Conservation (phyloP, 805 yeast species). For the Sporopachydermia quercuum region DNA sequence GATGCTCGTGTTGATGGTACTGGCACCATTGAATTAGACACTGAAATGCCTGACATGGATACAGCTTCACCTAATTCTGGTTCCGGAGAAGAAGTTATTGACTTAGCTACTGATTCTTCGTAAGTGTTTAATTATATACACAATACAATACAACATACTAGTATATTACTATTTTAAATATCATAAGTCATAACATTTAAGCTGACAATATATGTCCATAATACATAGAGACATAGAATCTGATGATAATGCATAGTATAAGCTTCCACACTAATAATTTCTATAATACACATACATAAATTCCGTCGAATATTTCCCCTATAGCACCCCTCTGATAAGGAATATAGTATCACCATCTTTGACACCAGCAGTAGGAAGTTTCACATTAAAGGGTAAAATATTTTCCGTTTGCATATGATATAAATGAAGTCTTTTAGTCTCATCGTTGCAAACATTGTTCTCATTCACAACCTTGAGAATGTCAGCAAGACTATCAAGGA, state of each 20-base stretch:
- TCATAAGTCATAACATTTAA: too few species aligned
- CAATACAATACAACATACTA: too few species aligned
- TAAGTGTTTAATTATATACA: too few species aligned
- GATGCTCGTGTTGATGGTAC: neutral
- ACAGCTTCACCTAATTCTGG: neutral
- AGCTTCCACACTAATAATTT: too few species aligned
- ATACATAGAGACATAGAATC: too few species aligned
- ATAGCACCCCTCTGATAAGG: slow-evolving; percentile 39
- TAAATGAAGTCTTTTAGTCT: slow-evolving; percentile 29
- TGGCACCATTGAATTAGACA: neutral
- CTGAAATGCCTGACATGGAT: neutral
- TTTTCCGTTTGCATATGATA: slow-evolving; percentile 23
- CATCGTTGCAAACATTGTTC: slow-evolving; percentile 31
- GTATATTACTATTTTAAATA: too few species aligned
- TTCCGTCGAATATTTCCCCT: too few species aligned
- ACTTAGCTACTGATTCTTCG: too few species aligned
- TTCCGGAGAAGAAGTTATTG: neutral
- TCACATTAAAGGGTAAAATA: slow-evolving; percentile 22
- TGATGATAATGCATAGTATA: too few species aligned
- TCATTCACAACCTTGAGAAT: slow-evolving; percentile 30
- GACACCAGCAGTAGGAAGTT: slow-evolving; percentile 24
- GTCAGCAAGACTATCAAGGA: slow-evolving; percentile 38
- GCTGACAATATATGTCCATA: too few species aligned
- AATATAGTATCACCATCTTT: slow-evolving; percentile 36
- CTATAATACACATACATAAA: too few species aligned